phyloP scores from a whole-genome alignment of 176 grass and related monocot species.

The Otatea glauca region DNA sequence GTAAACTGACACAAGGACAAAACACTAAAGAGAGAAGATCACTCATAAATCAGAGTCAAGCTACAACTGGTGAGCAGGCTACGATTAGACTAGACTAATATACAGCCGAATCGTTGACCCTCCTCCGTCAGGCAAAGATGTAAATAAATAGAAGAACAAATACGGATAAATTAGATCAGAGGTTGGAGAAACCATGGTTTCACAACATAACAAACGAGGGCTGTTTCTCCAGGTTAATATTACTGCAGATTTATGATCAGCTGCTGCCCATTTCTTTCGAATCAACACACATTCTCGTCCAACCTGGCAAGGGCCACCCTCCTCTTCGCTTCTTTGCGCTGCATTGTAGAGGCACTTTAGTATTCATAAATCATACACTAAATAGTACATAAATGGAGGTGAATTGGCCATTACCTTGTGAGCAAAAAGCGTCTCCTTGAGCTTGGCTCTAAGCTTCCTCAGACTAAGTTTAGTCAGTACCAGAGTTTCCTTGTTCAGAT shows the following conservation, averaged over 20 bases:
- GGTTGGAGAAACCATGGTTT: constrained; percentile 62
- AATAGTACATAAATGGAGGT: not conserved
- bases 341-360: constrained; percentile 15
- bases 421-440: constrained; percentile 33
- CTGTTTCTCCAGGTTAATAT: constrained; percentile 17
- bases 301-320: constrained; percentile 56
- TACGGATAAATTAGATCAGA: constrained; percentile 20
- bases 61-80: not conserved
- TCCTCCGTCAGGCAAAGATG: not conserved
- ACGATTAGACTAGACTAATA: constrained; percentile 32
- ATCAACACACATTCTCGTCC: constrained; percentile 50
- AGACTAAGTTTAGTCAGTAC: constrained; percentile 5
- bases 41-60: not conserved
- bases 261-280: not conserved
- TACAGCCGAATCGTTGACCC: constrained; percentile 28
- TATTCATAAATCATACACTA: not conserved
- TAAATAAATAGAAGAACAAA: constrained; percentile 16
- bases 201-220: constrained; percentile 40
- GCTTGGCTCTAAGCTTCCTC: constrained; percentile 39
- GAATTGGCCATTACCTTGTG: not conserved
- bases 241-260: constrained; percentile 17
- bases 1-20: not conserved
- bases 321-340: constrained; percentile 51
- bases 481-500: not conserved
- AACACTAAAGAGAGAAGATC: not conserved